Base-by-base conservation (phyloP, 2,329 filamentous ascomycete species). In the Xylariales sp. region DNA sequence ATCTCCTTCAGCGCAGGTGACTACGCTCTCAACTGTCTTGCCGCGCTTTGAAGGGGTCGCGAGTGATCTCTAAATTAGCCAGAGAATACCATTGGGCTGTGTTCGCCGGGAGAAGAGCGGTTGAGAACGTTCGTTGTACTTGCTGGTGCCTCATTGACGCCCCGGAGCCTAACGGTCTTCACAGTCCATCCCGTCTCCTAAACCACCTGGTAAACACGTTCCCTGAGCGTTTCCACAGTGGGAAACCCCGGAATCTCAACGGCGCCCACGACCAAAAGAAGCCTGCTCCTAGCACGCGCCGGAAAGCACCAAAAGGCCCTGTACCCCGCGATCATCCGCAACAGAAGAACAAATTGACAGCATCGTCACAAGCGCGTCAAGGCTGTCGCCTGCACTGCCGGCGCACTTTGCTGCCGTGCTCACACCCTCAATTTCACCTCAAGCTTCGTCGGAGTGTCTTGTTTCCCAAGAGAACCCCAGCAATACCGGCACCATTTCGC, bases 401-500 rank as follows among this genome's bases (percentile, higher is more conserved):
- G 34, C 17, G 34, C 24, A 27, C 17, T n/a, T 27, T 24, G 20
- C 10, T 24, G 20, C 34, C 19, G n/a, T n/a, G n/a, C n/a, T n/a
- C n/a, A n/a, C n/a, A n/a, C n/a, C n/a, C n/a, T n/a, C n/a, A n/a
- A n/a, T n/a, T n/a, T n/a, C n/a, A n/a, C n/a, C n/a, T n/a, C n/a
- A n/a, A n/a, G n/a, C n/a, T n/a, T n/a, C n/a, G n/a, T n/a, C n/a
- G n/a, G n/a, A n/a, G n/a, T n/a, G n/a, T n/a, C n/a, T n/a, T n/a
- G n/a, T 32, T 36, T 23, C 21, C 38, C 31, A 32, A 31, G 17
- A 3, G 29, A 37, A n/a, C 20, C 36, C 36, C 25, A 29, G 37
- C 37, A 45, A 40, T 31, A 57, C 55, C 56, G 56, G 47, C 54
- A 60, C 51, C 47, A 59, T 60, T 59, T 59, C 56, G 20, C 56